Percentiles rank a stretch among this genome's conserved stretches.
phyloP scores from a whole-genome alignment of 768 basidiomycete genomes.

The Cyathus striatus region DNA sequence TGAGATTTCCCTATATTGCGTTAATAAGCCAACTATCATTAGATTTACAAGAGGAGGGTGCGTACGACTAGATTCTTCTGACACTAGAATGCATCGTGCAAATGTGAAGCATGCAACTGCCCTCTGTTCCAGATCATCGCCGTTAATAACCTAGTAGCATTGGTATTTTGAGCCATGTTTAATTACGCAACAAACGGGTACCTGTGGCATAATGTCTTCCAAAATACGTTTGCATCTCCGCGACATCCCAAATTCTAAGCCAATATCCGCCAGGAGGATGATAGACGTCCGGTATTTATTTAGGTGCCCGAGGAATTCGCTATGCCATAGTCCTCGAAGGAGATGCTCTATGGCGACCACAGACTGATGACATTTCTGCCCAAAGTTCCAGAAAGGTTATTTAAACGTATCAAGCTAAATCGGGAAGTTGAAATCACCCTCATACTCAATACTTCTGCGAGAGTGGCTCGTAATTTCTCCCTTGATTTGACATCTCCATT shows the following conservation, averaged over 20 bases:
- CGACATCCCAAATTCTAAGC: slow-evolving; percentile 73
- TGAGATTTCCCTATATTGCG: slow-evolving; percentile 32
- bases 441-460: slow-evolving; percentile 42
- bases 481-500: slow-evolving; percentile 31
- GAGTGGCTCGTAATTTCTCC: slow-evolving; percentile 35
- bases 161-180: too few species aligned
- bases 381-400: too few species aligned
- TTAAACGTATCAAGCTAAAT: too few species aligned
- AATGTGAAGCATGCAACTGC: slow-evolving; percentile 71
- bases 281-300: slow-evolving; percentile 64
- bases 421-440: slow-evolving; percentile 27
- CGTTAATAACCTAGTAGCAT: slow-evolving; percentile 66
- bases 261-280: slow-evolving; percentile 72
- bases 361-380: slow-evolving; percentile 68
- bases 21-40: background rate
- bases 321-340: slow-evolving; percentile 70
- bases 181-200: slow-evolving; percentile 21
- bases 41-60: background rate
- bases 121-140: slow-evolving; percentile 70
- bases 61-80: slow-evolving; percentile 43
- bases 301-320: slow-evolving; percentile 72
- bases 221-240: slow-evolving; percentile 58
- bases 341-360: slow-evolving; percentile 59
- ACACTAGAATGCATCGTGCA: slow-evolving; percentile 69
- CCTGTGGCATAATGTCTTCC: slow-evolving; percentile 82